A percentile compares a stretch with the other conserved stretches of the same genome.
These are phyloP conservation scores for Amanita rubescens DNA, from an alignment of 768 basidiomycete species.

Conservation along the genomic window DNA sequence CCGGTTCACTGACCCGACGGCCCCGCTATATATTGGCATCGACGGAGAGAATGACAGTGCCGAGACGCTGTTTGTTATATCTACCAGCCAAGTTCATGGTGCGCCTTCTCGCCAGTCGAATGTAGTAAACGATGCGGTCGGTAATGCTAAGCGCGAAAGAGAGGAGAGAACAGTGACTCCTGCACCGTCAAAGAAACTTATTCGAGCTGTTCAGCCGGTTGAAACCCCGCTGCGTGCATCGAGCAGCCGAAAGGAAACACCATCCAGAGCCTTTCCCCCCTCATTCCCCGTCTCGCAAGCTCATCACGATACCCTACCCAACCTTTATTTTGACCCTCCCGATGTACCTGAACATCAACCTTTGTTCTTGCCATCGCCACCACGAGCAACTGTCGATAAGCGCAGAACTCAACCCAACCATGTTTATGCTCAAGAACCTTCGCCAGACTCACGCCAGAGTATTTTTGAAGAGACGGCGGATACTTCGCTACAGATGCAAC, in stretches of 20 bases:
- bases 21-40: constrained; percentile 71
- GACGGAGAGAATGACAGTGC: constrained; percentile 48
- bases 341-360: constrained; percentile 1
- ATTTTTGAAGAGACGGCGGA: not conserved
- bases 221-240: constrained; percentile 9
- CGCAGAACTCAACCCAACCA: no score
- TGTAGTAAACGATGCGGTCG: constrained; percentile 14
- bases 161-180: constrained; percentile 33
- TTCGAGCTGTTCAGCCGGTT: constrained; percentile 41
- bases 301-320: not conserved
- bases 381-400: not conserved
- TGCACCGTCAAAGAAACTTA: constrained; percentile 41
- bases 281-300: not conserved
- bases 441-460: no score
- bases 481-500: not conserved
- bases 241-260: constrained; percentile 16
- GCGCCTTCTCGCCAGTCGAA: constrained; percentile 20
- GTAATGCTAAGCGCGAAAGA: constrained; percentile 36
- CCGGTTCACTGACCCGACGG: constrained; percentile 67
- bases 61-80: constrained; percentile 69
- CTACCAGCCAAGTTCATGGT: constrained; percentile 58
- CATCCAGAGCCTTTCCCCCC: constrained; percentile 21
- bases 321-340: not conserved
- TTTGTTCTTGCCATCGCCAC: constrained; percentile 1
- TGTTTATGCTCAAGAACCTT: not conserved